Evolutionary conservation across 1,284 basidiomycete genomes (phyloP), one percentile per base, ranked within the genome.

Genomic region (Laetiporus sulphureus): DNA sequence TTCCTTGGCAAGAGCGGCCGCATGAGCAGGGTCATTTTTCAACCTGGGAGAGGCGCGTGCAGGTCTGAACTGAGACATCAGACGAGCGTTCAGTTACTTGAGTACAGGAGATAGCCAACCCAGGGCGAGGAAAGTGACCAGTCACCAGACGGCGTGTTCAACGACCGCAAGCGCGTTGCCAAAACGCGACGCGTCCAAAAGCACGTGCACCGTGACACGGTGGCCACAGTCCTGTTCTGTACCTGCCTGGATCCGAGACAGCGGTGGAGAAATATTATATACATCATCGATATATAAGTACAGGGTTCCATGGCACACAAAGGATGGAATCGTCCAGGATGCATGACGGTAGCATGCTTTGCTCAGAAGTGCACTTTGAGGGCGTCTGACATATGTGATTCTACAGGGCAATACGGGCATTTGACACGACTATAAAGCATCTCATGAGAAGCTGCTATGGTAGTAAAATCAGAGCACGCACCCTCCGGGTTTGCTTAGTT

Each of bases 351-450:
- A n/a, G n/a, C n/a, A n/a, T n/a, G n/a, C n/a, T n/a, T n/a, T n/a
- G n/a, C 5, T 37, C 23, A 92, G 55, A 92, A 89, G 62, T 83
- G 69, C 38, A 92, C 79, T 45, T 77, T 75, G 36, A 90, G 54
- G 5, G 87, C 85, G 30, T 66, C 60, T 35, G 57, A 64, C 25
- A 76, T 62, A 36, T 66, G 64, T 2, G 84, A 85, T 58, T 91
- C 88, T 13, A 73, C 64, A n/a, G 90, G 90, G 58, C 90, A 92
- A 62, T 93, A 93, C 2, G 90, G 90, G 53, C 90, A 93, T 58
- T 92, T 92, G 44, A 91, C 83, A 5, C 83, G 79, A 18, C 89
- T 90, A 54, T 20, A 40, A 37, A 42, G 42, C 13, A 36, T 40
- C 4, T 23, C 18, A 23, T 53, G 7, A 48, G 41, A 21, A 4